Base-by-base conservation (phyloP, 2,329 filamentous ascomycete species). In the Pseudogymnoascus pannorum region DNA sequence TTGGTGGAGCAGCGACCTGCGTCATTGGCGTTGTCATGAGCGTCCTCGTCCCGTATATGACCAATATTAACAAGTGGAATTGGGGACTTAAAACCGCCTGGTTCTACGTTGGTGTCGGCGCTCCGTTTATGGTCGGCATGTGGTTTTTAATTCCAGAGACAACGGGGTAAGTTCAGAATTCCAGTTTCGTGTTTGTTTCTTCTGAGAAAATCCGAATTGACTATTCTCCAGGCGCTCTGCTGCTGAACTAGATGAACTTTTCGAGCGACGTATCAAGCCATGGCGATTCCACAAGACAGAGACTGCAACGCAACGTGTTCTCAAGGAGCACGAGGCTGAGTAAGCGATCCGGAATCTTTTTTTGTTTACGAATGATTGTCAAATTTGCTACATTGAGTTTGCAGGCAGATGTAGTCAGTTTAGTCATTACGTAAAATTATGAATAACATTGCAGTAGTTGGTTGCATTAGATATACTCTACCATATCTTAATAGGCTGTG, bases 31-130 rank as follows among this genome's bases (percentile, higher is more conserved):
- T 97, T 66, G 76, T 96, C 68, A 90, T 86, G 71, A 87, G 85
- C 58, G 87, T 96, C 3, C 75, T 96, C 36, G 94, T 91, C 0
- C 92, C 92, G 0, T 96, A 96, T 75, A 96, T 97, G 92, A 81
- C 96, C 40, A 96, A 96, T 75, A 91, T 92, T 0, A 81, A 79
- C 1, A 88, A 85, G 0, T 96, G 92, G 92, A 79, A 94, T 74
- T 96, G 91, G 92, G 81, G 84, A 6, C 65, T 65, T 51, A 65
- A 68, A 14, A 68, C 66, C n/a, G 66, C 61, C 22, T 68, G 63
- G 61, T 42, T 68, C 4, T 68, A 64, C 51, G 60, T 61, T 8
- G 65, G 62, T 36, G 59, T 60, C n/a, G 67, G 67, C 11, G 26
- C 62, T 7, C 48, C 60, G 22, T 61, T 61, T n/a, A 51, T 57